Base-by-base conservation (phyloP, 345 rosid species). In the Mangifera indica region DNA sequence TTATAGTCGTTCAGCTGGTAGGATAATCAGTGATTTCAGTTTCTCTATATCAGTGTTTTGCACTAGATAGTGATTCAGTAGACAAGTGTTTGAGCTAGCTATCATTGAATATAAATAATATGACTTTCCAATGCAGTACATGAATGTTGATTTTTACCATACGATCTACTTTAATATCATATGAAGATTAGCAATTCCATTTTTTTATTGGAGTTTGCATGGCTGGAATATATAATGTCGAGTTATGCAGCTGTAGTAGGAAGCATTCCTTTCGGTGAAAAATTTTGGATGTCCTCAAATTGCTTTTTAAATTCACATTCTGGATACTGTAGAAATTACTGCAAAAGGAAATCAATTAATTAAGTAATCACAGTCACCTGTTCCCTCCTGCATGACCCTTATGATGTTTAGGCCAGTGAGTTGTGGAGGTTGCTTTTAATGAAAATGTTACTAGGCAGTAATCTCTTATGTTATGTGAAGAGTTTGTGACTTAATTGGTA, bases 1-100 rank as follows among this genome's bases (percentile, higher is more conserved):
- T 96, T 81, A 83, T 96, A 58, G 76, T 93, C 67, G 98, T 93
- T 80, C 98, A 96, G 84, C 86, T 96, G 99, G 99, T 93, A 92
- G 54, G 77, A 74, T 24, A 55, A 69, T 48, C 52, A 17, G 45
- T 20, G 55, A 21, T 8, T 24, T 58, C 6, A 24, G 42, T 65
- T 69, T 75, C 26, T 24, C 67, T 20, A 42, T 53, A 5, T 60
- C 12, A 25, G 5, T n/a, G 15, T 57, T 2, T 58, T 25, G 46
- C 56, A 15, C 53, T 54, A 21, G 24, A 56, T 56, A 53, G 62
- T 70, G 65, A 12, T 58, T 70, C 32, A 32, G 9, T 72, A 46
- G 14, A 40, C 53, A 49, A 24, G 68, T 49, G 48, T 17, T 44
- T 22, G 45, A 15, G 62, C 37, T 65, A 10, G n/a, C 45, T 70